These are phyloP conservation scores for Rhynchosporium graminicola DNA, from an alignment of 2,329 filamentous ascomycete species.

Conservation along the genomic window DNA sequence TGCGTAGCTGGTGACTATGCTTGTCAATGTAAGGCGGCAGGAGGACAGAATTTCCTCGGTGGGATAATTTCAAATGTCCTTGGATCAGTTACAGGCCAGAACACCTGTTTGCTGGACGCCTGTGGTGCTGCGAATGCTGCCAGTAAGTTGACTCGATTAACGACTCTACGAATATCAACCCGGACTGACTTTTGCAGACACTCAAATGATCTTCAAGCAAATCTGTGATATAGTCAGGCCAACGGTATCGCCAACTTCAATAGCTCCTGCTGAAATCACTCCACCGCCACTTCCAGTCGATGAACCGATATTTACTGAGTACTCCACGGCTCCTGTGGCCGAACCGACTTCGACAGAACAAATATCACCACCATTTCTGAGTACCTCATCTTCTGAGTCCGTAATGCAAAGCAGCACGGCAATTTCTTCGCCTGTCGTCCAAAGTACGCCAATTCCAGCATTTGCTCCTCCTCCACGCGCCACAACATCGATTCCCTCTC, in stretches of 20 bases:
- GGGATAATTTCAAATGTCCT: not conserved
- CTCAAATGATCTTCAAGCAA: constrained; percentile 1
- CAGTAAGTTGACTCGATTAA: not conserved
- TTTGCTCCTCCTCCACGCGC: not conserved
- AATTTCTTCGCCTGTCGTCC: not conserved
- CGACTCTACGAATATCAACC: not conserved
- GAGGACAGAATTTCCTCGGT: not conserved
- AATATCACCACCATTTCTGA: not conserved
- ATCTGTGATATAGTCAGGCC: not conserved
- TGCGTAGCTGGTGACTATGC: constrained; percentile 1
- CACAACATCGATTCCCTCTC: not conserved
- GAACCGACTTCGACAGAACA: not conserved
- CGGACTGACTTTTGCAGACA: not conserved
- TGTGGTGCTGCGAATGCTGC: not conserved
- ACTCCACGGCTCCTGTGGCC: constrained; percentile 2
- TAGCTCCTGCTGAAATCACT: not conserved
- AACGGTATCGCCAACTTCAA: not conserved
- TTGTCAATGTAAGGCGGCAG: constrained; percentile 2
- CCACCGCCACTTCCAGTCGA: not conserved
- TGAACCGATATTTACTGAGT: not conserved
- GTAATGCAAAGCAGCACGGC: not conserved
- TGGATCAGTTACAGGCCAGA: not conserved
- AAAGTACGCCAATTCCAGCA: not conserved
- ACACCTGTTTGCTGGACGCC: not conserved
- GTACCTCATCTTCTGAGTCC: not conserved